Base-by-base conservation (phyloP, 257 asterid species). In the Solanum lycopersicoides region DNA sequence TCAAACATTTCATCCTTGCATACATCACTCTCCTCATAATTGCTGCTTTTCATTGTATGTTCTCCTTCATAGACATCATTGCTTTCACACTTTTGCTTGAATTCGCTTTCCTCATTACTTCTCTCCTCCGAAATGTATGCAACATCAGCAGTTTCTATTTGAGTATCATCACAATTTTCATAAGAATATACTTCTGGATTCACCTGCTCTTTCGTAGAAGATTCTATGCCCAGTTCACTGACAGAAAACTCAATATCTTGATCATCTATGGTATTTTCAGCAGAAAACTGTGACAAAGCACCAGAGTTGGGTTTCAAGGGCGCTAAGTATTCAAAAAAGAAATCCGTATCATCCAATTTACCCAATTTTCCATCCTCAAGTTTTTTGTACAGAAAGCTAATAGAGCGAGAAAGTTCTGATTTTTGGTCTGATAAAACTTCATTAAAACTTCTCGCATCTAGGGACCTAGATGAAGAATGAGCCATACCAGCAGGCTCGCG, bases 91-190 rank as follows among this genome's bases (percentile, higher is more conserved):
- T 89, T 86, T 30, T 88, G 84, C 47, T 88, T 84, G 89, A 87
- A 82, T 86, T 88, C 91, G 28, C 83, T 42, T 77, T 80, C 60
- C 86, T 88, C 94, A 74, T 88, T 86, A 86, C 83, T 89, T 53
- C 77, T 9, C 88, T 86, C 96, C 60, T 87, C 69, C 60, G 95
- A 95, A 88, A 93, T 89, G 60, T 92, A 96, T 10, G 93, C 93
- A 86, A 91, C 91, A 91, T 93, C 93, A 69, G 92, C 89, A 86
- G 89, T 93, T 91, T 94, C 98, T 65, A 92, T 87, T 7, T 85
- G 82, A 89, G 91, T 85, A 91, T 89, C 76, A 44, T 86, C 91
- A 82, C 88, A 87, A 83, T 88, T 89, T 90, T 84, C 88, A 88
- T 92, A 90, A 90, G 85, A 89, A 84, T 89, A 88, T 79, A 79